Evolutionary conservation across 73 alveolate genomes (phyloP).

Genomic region (Paramecium sonneborni): DNA sequence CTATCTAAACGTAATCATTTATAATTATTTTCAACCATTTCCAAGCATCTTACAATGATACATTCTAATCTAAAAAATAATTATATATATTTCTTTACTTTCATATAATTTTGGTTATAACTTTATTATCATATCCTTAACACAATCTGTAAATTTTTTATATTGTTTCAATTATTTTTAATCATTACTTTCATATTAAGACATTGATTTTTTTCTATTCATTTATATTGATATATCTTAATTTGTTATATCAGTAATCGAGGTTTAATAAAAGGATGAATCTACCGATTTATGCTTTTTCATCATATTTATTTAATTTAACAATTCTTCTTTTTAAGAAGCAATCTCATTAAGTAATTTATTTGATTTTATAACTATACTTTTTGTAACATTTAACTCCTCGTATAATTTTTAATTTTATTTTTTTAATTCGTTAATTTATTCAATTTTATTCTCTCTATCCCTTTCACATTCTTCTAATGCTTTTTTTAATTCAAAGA

Average conservation of each 20-base stretch:
- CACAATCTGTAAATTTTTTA: not conserved
- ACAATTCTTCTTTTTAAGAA: not conserved
- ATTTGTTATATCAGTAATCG: not conserved
- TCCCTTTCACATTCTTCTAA: conserved; percentile 4
- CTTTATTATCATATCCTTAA: not conserved
- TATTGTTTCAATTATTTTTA: not conserved
- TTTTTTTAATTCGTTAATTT: conserved; percentile 18
- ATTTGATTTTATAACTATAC: not conserved
- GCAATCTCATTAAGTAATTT: not conserved
- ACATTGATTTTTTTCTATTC: not conserved
- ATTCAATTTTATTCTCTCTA: not conserved
- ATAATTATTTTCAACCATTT: not conserved
- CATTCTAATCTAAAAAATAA: not conserved
- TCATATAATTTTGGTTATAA: not conserved
- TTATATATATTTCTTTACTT: not conserved
- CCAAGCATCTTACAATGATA: not conserved
- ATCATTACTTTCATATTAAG: not conserved
- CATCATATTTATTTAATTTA: not conserved
- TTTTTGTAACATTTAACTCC: not conserved
- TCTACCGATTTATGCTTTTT: not conserved
- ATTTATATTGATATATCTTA: not conserved
- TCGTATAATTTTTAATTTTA: not conserved
- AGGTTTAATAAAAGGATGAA: not conserved
- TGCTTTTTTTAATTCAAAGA: not conserved
- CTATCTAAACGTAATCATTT: not conserved